phyloP scores from a whole-genome alignment of 768 basidiomycete species.

The Grammothele lineata region DNA sequence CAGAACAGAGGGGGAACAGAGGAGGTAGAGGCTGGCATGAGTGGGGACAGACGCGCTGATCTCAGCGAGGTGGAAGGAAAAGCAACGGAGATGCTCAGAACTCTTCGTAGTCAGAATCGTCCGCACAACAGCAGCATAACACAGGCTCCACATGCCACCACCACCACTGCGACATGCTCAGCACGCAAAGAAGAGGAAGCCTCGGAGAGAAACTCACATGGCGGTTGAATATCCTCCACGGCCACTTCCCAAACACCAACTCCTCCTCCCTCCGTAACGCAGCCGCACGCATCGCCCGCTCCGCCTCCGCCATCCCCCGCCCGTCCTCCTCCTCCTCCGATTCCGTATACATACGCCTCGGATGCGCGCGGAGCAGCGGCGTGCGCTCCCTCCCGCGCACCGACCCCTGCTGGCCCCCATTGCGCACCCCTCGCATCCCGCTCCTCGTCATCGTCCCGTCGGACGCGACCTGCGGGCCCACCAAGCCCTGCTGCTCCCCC shows the following conservation, averaged over 20 bases:
- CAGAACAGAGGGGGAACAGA: not conserved
- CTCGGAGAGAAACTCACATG: conserved; percentile 44
- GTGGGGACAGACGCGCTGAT: not conserved
- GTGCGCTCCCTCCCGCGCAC: conserved; percentile 28
- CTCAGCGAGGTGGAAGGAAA: not conserved
- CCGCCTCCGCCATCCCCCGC: conserved; percentile 23
- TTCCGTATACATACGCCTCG: conserved; percentile 19
- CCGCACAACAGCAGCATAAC: conserved; percentile 57
- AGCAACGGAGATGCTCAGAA: conserved; percentile 10
- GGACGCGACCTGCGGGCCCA: not conserved
- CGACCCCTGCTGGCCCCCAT: conserved; percentile 19
- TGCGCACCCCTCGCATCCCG: conserved; percentile 11
- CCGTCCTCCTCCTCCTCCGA: conserved; percentile 17
- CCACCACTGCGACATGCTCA: conserved; percentile 61
- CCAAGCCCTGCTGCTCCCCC: conserved; percentile 3
- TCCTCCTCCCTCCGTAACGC: conserved; percentile 47
- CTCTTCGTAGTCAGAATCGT: conserved; percentile 49
- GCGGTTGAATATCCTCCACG: conserved; percentile 59
- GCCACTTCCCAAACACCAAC: conserved; percentile 61
- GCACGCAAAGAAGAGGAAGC: not conserved
- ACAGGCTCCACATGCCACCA: conserved; percentile 70
- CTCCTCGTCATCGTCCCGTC: not conserved
- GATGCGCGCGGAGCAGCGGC: conserved; percentile 28
- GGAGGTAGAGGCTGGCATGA: not conserved
- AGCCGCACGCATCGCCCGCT: conserved; percentile 24